Base-by-base conservation (phyloP, 805 yeast genomes). In the Metschnikowia proteae region DNA sequence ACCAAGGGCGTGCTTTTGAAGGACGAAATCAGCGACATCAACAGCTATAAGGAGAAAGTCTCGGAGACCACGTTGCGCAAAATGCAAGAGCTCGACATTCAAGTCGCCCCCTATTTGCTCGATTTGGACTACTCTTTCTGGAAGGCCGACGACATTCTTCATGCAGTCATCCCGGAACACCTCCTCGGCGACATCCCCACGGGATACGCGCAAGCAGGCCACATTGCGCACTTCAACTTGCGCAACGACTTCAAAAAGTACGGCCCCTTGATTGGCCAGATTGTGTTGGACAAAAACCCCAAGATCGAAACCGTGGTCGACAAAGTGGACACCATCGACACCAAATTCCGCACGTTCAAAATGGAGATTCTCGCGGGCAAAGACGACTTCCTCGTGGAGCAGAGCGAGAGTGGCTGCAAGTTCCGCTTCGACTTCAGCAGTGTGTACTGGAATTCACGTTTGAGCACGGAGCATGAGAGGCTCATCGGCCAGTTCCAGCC, bases 361-460 rank as follows among this genome's bases (percentile, higher is more conserved):
- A 92, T 94, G 98, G 88, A 91, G 53, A 83, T 95, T 0, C 74
- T 94, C 45, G 99, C 98, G 0, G 98, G 99, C 6, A 82, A 80
- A 48, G 75, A 79, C 33, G 80, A 86, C 55, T 80, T 87, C 53
- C 62, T 80, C 33, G 99, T 92, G 11, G 87, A 87, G 54, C 97
- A 92, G 66, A 80, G 76, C 53, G 99, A 94, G 64, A 81, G 91
- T 50, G 88, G 88, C 32, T 92, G 99, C 71, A 66, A 72, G 8
- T 94, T 94, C 69, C 79, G 73, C 41, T 92, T 94, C 66, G 96
- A 94, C 61, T 94, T 95, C 64, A 80, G 88, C 50, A 87, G 88
- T 62, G 99, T 95, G 4, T 94, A 95, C 67, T 94, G 99, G 99
- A 94, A 94, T 64, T 88, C 97, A 11, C 79, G 99, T 57, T 74